Evolutionary conservation across 179 eudicot species (phyloP), one percentile per base, ranked within the genome.

Genomic region (Sideroxylon spinosum): DNA sequence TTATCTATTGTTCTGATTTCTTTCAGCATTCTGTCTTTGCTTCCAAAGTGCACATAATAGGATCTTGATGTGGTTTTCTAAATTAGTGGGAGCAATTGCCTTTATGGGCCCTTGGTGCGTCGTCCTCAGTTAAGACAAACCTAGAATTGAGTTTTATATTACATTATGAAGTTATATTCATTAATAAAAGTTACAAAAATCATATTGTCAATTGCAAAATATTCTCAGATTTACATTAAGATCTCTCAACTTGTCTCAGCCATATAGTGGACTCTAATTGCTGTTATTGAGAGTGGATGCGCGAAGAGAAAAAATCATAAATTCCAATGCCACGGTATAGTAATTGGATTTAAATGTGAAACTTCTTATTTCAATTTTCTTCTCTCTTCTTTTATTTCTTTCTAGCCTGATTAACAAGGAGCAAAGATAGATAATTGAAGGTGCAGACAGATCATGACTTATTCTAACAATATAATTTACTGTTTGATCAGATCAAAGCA

Each of bases 291-390:
- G 63, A 59, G 19, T 19, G 63, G 8, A 6, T 13, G 63, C 19
- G 63, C 2, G 22, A 2, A 59, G 63, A 59, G 6, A 59, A 14
- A 0, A 59, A 59, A 59, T 13, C 63, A 59, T 59, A 74, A 59
- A 48, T 60, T 20, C 77, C 37, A 28, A 1, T 59, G 37, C 77
- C 37, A 20, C 14, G 77, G 55, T 74, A 60, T 25, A 68, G 68
- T 48, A n/a, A 32, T 29, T 14, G 10, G 50, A 73, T 32, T 23
- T 57, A 10, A 57, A 57, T 57, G 29, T 61, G 8, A 56, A 0
- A 10, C 25, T 4, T 28, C 37, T 23, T 1, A 7, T 57, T 9
- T 57, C 22, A 9, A 6, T 61, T 37, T 59, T 60, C 17, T 59
- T 20, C 60, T 26, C 17, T n/a, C 19, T 22, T 37, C 19, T 32